Evolutionary conservation across 768 basidiomycete genomes (phyloP).

Genomic region (Leccinum longicurvipes): DNA sequence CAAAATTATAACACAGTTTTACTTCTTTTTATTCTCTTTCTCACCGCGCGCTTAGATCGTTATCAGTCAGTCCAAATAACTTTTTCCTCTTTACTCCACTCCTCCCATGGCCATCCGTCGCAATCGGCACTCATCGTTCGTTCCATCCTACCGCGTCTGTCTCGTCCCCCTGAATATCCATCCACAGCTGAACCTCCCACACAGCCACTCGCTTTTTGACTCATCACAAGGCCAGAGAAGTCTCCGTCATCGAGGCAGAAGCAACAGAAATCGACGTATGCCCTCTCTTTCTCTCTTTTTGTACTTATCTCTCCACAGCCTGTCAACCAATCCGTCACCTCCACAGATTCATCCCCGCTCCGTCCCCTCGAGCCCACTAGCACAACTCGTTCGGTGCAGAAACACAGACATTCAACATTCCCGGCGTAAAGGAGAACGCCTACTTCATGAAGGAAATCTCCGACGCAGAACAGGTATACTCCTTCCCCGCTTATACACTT

Average conservation of each 20-base stretch:
- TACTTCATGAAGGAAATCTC: slow-evolving; percentile 98
- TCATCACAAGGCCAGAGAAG: slow-evolving; percentile 83
- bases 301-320: slow-evolving; percentile 46
- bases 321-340: slow-evolving; percentile 85
- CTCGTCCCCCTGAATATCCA: background rate
- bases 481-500: background rate
- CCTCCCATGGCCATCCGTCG: slow-evolving; percentile 79
- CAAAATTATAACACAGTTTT: slow-evolving; percentile 91
- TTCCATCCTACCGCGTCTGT: slow-evolving; percentile 74
- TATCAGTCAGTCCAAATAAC: slow-evolving; percentile 84
- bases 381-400: slow-evolving; percentile 97
- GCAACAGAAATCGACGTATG: slow-evolving; percentile 83
- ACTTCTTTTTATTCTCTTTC: background rate
- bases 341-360: slow-evolving; percentile 42
- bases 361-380: slow-evolving; percentile 41
- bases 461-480: slow-evolving; percentile 82
- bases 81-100: slow-evolving; percentile 99
- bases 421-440: slow-evolving; percentile 89
- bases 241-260: slow-evolving; percentile 91
- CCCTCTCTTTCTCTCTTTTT: background rate
- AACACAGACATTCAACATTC: slow-evolving; percentile 92
- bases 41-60: slow-evolving; percentile 55
- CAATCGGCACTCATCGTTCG: slow-evolving; percentile 80
- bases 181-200: slow-evolving; percentile 5
- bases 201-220: slow-evolving; percentile 87